phyloP scores from a whole-genome alignment of 305 asterid species.

The Fraxinus sp. region DNA sequence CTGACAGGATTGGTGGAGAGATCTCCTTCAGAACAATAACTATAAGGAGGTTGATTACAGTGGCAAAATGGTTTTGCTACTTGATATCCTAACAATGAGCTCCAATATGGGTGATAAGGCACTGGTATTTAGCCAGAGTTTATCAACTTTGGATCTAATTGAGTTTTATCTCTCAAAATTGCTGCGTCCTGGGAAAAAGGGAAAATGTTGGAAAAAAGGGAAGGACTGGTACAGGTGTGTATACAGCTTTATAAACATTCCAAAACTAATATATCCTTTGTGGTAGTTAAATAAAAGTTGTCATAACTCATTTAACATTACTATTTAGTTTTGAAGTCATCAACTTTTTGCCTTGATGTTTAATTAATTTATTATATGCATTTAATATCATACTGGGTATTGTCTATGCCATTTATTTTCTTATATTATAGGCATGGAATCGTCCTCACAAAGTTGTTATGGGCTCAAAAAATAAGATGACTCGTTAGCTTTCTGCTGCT shows the following conservation, averaged over 20 bases:
- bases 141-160: slow-evolving; percentile 81
- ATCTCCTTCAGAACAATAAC: slow-evolving; percentile 61
- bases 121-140: slow-evolving; percentile 91
- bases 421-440: not conserved
- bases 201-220: slow-evolving; percentile 84
- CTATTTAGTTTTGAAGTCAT: slow-evolving; percentile 8
- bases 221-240: slow-evolving; percentile 98
- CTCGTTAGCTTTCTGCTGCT: not conserved
- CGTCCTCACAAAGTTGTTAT: slow-evolving; percentile 4
- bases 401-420: not conserved
- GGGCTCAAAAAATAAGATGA: not conserved
- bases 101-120: slow-evolving; percentile 85
- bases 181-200: slow-evolving; percentile 70
- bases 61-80: slow-evolving; percentile 95
- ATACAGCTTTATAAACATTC: slow-evolving; percentile 23
- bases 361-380: not conserved
- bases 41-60: slow-evolving; percentile 73
- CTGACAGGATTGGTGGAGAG: slow-evolving; percentile 94
- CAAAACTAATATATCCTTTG: slow-evolving; percentile 16
- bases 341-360: not conserved
- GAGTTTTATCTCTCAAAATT: slow-evolving; percentile 80
- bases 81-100: slow-evolving; percentile 86
- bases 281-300: not conserved
- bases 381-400: not conserved
- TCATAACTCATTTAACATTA: not conserved